These are phyloP conservation scores for Diddensiella caesifluorescens DNA, from an alignment of 805 yeast species.

Conservation along the genomic window DNA sequence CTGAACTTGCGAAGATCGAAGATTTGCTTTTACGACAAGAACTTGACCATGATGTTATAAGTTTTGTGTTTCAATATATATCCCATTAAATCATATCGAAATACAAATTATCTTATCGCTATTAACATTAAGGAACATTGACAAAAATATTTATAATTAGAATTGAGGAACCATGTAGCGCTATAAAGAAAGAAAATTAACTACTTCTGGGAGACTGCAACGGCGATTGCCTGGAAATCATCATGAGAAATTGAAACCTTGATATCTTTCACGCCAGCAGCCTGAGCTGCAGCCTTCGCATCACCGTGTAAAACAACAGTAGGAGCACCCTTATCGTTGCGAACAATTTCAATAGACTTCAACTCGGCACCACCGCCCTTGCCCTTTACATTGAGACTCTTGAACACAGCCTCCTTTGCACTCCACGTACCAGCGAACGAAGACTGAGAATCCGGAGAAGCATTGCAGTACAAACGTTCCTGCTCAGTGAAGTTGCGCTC, in stretches of 20 bases:
- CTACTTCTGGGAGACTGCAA: slow-evolving; percentile 54
- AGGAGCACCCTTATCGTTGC: slow-evolving; percentile 72
- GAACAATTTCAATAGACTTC: slow-evolving; percentile 80
- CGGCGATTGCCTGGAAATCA: slow-evolving; percentile 96
- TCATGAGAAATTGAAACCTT: slow-evolving; percentile 93
- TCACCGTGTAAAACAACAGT: slow-evolving; percentile 67
- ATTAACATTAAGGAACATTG: not conserved
- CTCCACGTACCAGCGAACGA: slow-evolving; percentile 98
- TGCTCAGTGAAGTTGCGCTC: slow-evolving; percentile 83
- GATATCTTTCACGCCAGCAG: slow-evolving; percentile 63
- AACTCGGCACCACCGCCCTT: slow-evolving; percentile 95
- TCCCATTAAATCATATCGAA: slow-evolving; percentile 50
- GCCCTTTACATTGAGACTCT: slow-evolving; percentile 81
- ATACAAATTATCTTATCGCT: not conserved
- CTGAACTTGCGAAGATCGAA: slow-evolving; percentile 56
- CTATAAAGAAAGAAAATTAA: no score
- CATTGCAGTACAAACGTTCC: slow-evolving; percentile 73
- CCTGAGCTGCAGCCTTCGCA: slow-evolving; percentile 68
- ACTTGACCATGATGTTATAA: slow-evolving; percentile 57
- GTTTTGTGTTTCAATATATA: slow-evolving; percentile 88
- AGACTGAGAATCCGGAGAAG: slow-evolving; percentile 74
- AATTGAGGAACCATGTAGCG: no score
- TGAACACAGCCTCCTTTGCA: slow-evolving; percentile 98
- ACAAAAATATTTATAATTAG: slow-evolving; percentile 2
- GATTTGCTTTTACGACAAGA: slow-evolving; percentile 79